These are phyloP conservation scores for Podaxis sp. DNA, from an alignment of 768 basidiomycete genomes.

Conservation along the genomic window DNA sequence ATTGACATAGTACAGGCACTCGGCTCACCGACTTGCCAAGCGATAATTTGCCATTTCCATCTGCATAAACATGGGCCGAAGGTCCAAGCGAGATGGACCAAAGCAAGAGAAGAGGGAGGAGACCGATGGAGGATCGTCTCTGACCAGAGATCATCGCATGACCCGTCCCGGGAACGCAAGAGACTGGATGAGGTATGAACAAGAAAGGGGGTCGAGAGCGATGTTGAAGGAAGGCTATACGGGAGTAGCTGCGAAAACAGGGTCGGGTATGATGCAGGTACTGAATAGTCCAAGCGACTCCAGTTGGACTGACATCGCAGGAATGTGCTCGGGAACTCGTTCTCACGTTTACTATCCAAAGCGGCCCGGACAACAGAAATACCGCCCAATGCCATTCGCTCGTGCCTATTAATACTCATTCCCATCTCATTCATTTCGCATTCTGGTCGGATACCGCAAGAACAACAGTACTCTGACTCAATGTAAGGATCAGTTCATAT, in stretches of 20 bases:
- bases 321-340: constrained; percentile 6
- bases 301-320: no score
- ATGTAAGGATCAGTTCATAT: neutral
- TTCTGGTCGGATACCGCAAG: neutral
- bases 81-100: neutral
- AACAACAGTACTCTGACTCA: neutral
- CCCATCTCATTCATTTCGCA: neutral
- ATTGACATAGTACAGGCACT: neutral
- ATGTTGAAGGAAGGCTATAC: neutral
- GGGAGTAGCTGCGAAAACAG: neutral
- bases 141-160: constrained; percentile 8
- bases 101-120: neutral
- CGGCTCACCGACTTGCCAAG: neutral
- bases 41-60: neutral
- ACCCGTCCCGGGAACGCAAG: neutral
- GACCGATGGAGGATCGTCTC: neutral
- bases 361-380: constrained; percentile 1
- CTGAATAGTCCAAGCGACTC: neutral
- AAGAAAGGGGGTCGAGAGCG: neutral
- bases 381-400: neutral
- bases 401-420: neutral
- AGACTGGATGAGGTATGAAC: neutral
- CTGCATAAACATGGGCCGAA: neutral
- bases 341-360: constrained; percentile 8
- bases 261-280: neutral